phyloP scores from a whole-genome alignment of 495 filamentous ascomycete species.

The Podospora didyma region DNA sequence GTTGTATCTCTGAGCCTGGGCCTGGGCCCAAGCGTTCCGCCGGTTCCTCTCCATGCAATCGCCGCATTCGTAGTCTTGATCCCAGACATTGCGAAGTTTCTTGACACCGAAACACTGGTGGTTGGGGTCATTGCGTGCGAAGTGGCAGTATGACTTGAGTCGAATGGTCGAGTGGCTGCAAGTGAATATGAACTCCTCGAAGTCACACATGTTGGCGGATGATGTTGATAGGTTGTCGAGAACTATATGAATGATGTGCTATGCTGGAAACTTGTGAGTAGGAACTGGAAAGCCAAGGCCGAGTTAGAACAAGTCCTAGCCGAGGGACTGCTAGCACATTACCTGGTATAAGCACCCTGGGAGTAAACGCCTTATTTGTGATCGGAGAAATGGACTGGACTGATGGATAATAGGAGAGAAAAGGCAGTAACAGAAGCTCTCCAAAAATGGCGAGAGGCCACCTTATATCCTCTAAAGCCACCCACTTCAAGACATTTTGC shows the following conservation, averaged over 20 bases:
- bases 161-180: conserved; percentile 54
- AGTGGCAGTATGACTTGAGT: conserved; percentile 64
- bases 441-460: no score
- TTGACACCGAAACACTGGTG: conserved; percentile 61
- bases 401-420: no score
- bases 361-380: no score
- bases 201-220: conserved; percentile 55
- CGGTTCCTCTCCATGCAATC: conserved; percentile 17
- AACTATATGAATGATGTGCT: not conserved
- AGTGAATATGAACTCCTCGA: conserved; percentile 57
- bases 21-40: not conserved
- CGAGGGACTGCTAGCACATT: no score
- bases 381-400: no score
- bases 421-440: no score
- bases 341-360: no score
- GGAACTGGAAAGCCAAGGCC: no score
- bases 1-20: not conserved
- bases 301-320: no score
- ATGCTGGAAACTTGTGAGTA: no score
- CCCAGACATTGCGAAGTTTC: conserved; percentile 53
- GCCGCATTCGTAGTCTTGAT: conserved; percentile 45
- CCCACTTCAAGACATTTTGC: not conserved
- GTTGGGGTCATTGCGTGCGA: conserved; percentile 60
- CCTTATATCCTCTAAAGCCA: no score
- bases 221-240: not conserved